phyloP scores from a whole-genome alignment of 129 eudicot genomes.

The Logfia minima region DNA sequence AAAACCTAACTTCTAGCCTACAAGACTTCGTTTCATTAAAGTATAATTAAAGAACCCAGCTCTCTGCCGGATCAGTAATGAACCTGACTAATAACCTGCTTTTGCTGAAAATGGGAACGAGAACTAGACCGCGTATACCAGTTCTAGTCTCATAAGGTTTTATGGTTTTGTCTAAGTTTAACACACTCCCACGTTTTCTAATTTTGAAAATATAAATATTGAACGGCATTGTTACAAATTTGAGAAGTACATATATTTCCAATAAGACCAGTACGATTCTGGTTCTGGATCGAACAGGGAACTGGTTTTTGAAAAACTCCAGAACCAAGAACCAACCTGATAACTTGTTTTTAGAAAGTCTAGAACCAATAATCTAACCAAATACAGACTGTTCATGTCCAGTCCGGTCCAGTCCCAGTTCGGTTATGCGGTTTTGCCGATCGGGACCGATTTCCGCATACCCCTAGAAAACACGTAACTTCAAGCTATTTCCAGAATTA shows the following conservation, averaged over 20 bases:
- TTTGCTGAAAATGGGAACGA: neutral
- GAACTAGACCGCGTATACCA: neutral
- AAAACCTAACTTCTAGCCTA: too few species aligned
- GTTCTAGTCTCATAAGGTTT: neutral
- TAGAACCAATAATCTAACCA: neutral
- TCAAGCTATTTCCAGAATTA: conserved; percentile 25
- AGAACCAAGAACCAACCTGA: neutral
- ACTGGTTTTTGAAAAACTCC: too few species aligned
- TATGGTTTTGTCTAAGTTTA: neutral
- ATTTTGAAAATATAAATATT: neutral
- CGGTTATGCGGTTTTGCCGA: neutral
- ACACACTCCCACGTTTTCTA: neutral
- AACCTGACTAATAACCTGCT: too few species aligned
- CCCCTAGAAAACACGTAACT: too few species aligned
- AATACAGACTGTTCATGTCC: neutral
- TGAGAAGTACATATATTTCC: neutral
- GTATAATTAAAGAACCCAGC: too few species aligned
- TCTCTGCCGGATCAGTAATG: too few species aligned
- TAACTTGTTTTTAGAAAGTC: neutral
- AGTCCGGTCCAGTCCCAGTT: neutral
- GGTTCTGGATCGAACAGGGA: neutral
- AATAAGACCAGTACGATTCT: neutral
- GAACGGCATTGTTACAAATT: neutral
- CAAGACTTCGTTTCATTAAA: too few species aligned
- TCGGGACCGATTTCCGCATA: too few species aligned